These are phyloP conservation scores for Melocanna baccifera DNA, from an alignment of 176 grass and related monocot genomes.

Conservation along the genomic window DNA sequence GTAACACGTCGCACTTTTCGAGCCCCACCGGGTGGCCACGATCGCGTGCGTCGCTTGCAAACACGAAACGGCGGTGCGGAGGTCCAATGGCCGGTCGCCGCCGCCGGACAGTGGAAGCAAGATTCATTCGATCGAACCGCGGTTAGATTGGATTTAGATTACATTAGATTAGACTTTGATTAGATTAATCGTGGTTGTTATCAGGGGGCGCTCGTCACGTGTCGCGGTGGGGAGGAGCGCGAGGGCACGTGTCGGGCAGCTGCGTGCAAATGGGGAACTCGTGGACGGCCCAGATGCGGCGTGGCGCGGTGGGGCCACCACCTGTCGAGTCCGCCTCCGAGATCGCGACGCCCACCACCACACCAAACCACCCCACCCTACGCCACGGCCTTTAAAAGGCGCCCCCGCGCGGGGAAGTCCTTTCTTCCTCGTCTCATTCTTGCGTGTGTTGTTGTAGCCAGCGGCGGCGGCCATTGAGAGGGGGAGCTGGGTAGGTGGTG, in stretches of 20 bases:
- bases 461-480: not conserved
- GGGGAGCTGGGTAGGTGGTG: not conserved
- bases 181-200: not conserved
- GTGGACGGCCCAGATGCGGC: conserved; percentile 39
- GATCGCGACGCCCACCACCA: not conserved
- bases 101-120: not conserved
- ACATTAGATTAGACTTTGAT: not conserved
- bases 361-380: not conserved
- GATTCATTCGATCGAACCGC: not conserved
- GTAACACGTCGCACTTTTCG: not conserved
- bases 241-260: conserved; percentile 21
- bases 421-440: not conserved
- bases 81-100: conserved; percentile 2
- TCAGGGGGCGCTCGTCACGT: not conserved
- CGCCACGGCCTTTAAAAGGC: not conserved
- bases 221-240: not conserved
- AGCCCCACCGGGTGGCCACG: not conserved
- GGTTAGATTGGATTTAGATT: not conserved
- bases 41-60: not conserved
- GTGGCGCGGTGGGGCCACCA: not conserved
- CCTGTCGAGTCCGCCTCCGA: not conserved
- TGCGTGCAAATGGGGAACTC: not conserved
- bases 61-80: not conserved
- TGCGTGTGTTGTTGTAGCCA: not conserved
- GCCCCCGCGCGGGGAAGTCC: not conserved